Percentiles rank a stretch among this genome's conserved stretches.
Evolutionary conservation across 768 basidiomycete genomes (phyloP).

Genomic region (Trametes gibbosa): DNA sequence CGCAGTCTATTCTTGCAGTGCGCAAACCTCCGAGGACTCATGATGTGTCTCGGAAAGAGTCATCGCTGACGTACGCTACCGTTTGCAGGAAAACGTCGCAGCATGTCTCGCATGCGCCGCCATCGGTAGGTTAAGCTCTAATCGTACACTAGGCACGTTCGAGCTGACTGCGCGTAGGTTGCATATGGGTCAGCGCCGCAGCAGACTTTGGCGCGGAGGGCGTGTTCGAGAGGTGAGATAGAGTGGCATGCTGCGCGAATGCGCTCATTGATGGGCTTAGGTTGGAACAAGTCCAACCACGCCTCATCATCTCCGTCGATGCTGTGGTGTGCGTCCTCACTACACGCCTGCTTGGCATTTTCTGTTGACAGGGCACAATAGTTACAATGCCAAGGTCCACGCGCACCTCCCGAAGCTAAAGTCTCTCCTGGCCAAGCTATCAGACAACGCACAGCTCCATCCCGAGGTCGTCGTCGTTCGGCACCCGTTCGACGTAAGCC

Average conservation of each 20-base stretch:
- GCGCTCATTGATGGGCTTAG: conserved; percentile 30
- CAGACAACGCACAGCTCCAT: conserved; percentile 32
- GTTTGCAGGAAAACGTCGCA: conserved; percentile 61
- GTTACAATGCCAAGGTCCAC: conserved; percentile 72
- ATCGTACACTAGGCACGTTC: neutral
- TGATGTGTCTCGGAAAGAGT: neutral
- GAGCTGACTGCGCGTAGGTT: conserved; percentile 33
- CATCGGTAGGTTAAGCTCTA: conserved; percentile 38
- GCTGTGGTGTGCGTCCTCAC: conserved; percentile 54
- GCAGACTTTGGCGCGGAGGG: conserved; percentile 82
- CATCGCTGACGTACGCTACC: neutral
- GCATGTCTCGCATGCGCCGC: conserved; percentile 68
- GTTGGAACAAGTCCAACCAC: conserved; percentile 77
- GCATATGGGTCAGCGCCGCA: conserved; percentile 82
- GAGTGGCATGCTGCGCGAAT: neutral
- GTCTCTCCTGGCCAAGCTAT: conserved; percentile 53
- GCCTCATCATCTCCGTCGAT: conserved; percentile 70
- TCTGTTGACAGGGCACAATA: conserved; percentile 24
- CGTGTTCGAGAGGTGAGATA: conserved; percentile 62
- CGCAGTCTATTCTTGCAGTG: neutral
- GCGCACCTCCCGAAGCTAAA: conserved; percentile 62
- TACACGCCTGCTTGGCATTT: neutral
- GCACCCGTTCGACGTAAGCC: conserved; percentile 34
- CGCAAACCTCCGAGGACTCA: neutral
- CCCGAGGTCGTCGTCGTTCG: conserved; percentile 60